phyloP scores from a whole-genome alignment of 768 basidiomycete genomes.

The Termitomyces eurrhizus region DNA sequence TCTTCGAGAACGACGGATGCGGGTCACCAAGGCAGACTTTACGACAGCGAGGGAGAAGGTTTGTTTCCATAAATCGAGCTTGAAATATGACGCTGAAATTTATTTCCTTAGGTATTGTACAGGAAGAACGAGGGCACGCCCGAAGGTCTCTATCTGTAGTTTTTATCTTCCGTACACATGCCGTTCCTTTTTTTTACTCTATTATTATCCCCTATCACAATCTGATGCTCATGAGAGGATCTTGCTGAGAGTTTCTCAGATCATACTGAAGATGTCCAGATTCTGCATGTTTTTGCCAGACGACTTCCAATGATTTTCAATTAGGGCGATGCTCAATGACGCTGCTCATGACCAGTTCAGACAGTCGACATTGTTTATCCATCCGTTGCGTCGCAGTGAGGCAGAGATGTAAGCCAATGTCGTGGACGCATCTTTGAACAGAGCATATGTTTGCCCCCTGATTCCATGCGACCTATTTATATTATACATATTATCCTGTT shows the following conservation, averaged over 20 bases:
- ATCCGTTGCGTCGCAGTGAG: conserved; percentile 17
- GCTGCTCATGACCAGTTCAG: too few species aligned
- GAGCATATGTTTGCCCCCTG: neutral
- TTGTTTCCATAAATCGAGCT: conserved; percentile 13
- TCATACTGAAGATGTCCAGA: neutral
- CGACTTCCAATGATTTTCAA: too few species aligned
- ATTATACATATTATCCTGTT: conserved; percentile 46
- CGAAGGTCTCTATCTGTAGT: conserved; percentile 79
- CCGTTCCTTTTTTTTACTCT: conserved; percentile 8
- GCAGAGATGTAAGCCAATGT: conserved; percentile 32
- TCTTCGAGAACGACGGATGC: conserved; percentile 90
- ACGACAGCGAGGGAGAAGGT: conserved; percentile 93
- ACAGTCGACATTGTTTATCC: neutral
- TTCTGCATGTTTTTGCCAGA: neutral
- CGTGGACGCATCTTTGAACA: neutral
- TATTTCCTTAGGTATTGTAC: conserved; percentile 64
- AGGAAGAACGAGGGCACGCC: conserved; percentile 97
- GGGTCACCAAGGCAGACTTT: conserved; percentile 90
- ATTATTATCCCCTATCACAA: conserved; percentile 5
- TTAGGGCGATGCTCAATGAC: neutral
- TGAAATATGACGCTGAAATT: conserved; percentile 7
- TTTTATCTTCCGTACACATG: conserved; percentile 1
- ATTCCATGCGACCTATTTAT: neutral
- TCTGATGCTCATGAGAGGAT: neutral
- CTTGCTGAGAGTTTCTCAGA: neutral